Evolutionary conservation across 768 basidiomycete genomes (phyloP).

Genomic region (Serendipita vermifera): DNA sequence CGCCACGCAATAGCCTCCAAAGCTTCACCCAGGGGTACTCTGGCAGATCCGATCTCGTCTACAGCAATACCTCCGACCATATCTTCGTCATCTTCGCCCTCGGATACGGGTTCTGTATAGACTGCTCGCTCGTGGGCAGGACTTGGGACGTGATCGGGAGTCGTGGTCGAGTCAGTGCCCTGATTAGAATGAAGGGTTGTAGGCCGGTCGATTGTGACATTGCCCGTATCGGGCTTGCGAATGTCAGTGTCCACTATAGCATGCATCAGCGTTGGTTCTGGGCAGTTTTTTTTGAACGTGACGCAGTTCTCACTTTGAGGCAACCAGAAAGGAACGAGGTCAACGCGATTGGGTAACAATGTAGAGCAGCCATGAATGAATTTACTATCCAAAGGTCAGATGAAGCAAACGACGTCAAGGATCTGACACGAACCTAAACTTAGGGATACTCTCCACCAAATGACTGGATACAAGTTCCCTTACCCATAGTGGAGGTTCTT

Average conservation of each 20-base stretch:
- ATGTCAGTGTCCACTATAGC: slow-evolving; percentile 83
- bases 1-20: slow-evolving; percentile 79
- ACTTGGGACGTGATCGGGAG: slow-evolving; percentile 23
- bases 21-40: slow-evolving; percentile 58
- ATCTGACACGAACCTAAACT: slow-evolving; percentile 57
- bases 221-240: slow-evolving; percentile 77
- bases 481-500: slow-evolving; percentile 93
- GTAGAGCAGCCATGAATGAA: slow-evolving; percentile 96
- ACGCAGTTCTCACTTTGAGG: slow-evolving; percentile 58
- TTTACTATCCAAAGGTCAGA: slow-evolving; percentile 37
- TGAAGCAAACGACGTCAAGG: not conserved
- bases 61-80: slow-evolving; percentile 51
- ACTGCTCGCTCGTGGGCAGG: slow-evolving; percentile 16
- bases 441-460: slow-evolving; percentile 93
- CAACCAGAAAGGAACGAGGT: slow-evolving; percentile 96
- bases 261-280: not conserved
- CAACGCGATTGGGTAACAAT: slow-evolving; percentile 79
- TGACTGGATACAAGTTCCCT: slow-evolving; percentile 91
- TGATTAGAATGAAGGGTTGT: slow-evolving; percentile 31
- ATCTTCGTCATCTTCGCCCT: slow-evolving; percentile 85
- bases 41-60: slow-evolving; percentile 73
- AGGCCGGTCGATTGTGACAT: slow-evolving; percentile 64
- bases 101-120: slow-evolving; percentile 86
- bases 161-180: slow-evolving; percentile 29
- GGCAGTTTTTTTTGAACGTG: not conserved